Conservation (phyloP, 2,329 filamentous ascomycete species). For the Arthroderma sp. region DNA sequence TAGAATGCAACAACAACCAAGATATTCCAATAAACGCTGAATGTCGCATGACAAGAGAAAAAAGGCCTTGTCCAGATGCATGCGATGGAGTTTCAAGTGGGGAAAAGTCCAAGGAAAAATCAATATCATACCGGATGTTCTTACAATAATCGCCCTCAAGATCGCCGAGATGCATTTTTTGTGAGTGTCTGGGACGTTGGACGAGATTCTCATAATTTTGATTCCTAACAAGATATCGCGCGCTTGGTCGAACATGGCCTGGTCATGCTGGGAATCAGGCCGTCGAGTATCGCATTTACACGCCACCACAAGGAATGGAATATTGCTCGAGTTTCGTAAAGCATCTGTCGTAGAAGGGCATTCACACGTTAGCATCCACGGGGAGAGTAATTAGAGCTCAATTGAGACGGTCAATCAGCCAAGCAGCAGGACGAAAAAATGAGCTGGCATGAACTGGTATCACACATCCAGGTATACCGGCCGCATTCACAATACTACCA, state of each 20-base stretch:
- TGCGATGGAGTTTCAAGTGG: conserved; percentile 2
- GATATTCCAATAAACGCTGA: neutral
- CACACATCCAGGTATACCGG: no score
- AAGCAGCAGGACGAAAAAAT: no score
- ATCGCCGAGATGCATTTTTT: conserved; percentile 65
- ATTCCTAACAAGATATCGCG: conserved; percentile 53
- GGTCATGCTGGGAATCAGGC: conserved; percentile 56
- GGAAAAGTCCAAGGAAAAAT: neutral
- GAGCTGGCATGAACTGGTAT: no score
- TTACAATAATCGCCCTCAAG: conserved; percentile 55
- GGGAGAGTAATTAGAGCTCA: neutral
- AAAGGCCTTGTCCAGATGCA: conserved; percentile 7
- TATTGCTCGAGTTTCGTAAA: conserved; percentile 49
- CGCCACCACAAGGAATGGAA: conserved; percentile 71
- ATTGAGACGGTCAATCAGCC: no score
- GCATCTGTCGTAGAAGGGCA: conserved; percentile 42
- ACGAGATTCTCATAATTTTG: conserved; percentile 60
- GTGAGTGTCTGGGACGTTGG: conserved; percentile 55
- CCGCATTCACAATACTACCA: no score
- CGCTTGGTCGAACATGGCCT: conserved; percentile 50
- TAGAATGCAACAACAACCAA: conserved; percentile 6
- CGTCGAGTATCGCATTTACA: conserved; percentile 78
- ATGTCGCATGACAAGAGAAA: neutral
- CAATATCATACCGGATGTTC: conserved; percentile 50
- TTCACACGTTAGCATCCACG: conserved; percentile 10